Evolutionary conservation across 495 filamentous ascomycete species (phyloP).

Genomic region (Hypoxylon lenormandii): DNA sequence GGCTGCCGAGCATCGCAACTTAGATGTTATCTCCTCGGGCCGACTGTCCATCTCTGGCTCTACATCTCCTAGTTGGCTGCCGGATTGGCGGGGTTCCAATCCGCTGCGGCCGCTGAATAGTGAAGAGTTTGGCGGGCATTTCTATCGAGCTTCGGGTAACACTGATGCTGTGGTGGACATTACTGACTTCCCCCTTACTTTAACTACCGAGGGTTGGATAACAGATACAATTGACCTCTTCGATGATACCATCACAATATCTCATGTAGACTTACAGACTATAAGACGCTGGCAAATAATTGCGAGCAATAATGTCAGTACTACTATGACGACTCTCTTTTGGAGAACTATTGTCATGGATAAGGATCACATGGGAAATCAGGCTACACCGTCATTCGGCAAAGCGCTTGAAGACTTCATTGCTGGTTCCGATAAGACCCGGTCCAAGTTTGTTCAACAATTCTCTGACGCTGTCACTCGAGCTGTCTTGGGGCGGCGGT

Average conservation of each 20-base stretch:
- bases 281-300: slow-evolving; percentile 17
- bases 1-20: slow-evolving; percentile 1
- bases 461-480: slow-evolving; percentile 26
- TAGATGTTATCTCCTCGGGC: slow-evolving; percentile 24
- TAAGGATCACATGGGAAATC: slow-evolving; percentile 29
- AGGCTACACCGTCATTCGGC: slow-evolving; percentile 14
- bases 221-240: slow-evolving; percentile 22
- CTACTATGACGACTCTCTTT: slow-evolving; percentile 14
- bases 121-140: slow-evolving; percentile 25
- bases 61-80: slow-evolving; percentile 19
- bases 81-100: slow-evolving; percentile 28
- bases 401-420: slow-evolving; percentile 16
- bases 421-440: slow-evolving; percentile 7
- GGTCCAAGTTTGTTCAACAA: slow-evolving; percentile 21
- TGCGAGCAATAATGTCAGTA: slow-evolving; percentile 7
- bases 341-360: slow-evolving; percentile 28
- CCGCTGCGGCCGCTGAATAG: slow-evolving; percentile 24
- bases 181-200: not conserved
- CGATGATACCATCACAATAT: slow-evolving; percentile 1
- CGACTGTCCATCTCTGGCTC: slow-evolving; percentile 1
- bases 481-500: slow-evolving; percentile 16
- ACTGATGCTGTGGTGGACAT: slow-evolving; percentile 19
- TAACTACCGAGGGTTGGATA: slow-evolving; percentile 14
- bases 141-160: slow-evolving; percentile 23
- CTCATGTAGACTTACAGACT: not conserved